phyloP scores from a whole-genome alignment of 2,329 filamentous ascomycete genomes.

The Neofusicoccum sp. region DNA sequence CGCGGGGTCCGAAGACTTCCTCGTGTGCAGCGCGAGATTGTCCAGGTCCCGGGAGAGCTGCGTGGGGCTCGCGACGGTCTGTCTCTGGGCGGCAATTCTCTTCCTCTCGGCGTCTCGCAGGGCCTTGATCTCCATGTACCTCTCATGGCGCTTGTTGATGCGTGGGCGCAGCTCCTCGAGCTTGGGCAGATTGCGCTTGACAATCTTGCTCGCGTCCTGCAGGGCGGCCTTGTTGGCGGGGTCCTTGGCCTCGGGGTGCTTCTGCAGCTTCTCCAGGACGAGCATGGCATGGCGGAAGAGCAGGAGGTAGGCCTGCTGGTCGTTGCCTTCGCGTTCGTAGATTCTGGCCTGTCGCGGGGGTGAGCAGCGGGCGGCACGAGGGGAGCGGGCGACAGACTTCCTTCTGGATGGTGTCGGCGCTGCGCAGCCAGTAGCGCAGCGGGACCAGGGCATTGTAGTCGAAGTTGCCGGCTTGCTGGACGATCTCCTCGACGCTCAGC shows the following conservation, averaged over 20 bases:
- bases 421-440: conserved; percentile 79
- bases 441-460: conserved; percentile 77
- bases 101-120: conserved; percentile 44
- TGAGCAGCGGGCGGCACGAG: conserved; percentile 10
- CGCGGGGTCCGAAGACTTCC: conserved; percentile 24
- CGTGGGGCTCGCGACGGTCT: conserved; percentile 29
- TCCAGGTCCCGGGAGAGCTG: conserved; percentile 27
- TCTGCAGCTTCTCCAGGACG: conserved; percentile 73
- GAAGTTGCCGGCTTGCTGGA: conserved; percentile 74
- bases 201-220: conserved; percentile 60
- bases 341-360: conserved; percentile 67
- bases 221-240: conserved; percentile 60
- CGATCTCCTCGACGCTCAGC: conserved; percentile 75
- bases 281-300: conserved; percentile 87
- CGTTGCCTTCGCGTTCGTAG: conserved; percentile 83
- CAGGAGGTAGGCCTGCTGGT: conserved; percentile 85
- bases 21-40: conserved; percentile 21
- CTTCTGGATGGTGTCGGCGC: conserved; percentile 76
- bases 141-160: conserved; percentile 71
- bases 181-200: conserved; percentile 66
- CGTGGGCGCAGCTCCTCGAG: conserved; percentile 80
- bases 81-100: conserved; percentile 29
- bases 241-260: conserved; percentile 74
- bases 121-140: conserved; percentile 56
- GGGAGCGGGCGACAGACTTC: conserved; percentile 62